Percentiles rank a stretch among this genome's conserved stretches.
Evolutionary conservation across 1,139 yeast genomes (phyloP).

Genomic region (Saccharomyces hybrid): DNA sequence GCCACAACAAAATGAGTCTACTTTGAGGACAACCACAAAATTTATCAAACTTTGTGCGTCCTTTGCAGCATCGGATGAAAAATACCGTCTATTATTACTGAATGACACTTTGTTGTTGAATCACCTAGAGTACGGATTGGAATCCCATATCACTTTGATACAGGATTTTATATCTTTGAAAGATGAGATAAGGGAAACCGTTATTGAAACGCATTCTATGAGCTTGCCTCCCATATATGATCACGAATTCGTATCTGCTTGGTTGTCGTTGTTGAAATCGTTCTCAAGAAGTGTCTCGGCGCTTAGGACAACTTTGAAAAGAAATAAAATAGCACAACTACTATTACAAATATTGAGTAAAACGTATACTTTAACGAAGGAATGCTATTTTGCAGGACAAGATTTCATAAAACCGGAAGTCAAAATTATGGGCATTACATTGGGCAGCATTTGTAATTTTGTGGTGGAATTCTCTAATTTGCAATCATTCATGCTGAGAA

Average conservation of each 20-base stretch:
- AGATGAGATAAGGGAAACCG: conserved; percentile 6
- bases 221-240: conserved; percentile 24
- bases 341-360: conserved; percentile 38
- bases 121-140: conserved; percentile 21
- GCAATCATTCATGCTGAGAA: conserved; percentile 48
- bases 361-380: conserved; percentile 16
- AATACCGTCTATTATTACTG: conserved; percentile 20
- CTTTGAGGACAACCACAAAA: conserved; percentile 15
- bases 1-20: conserved; percentile 14
- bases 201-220: background rate
- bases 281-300: conserved; percentile 67
- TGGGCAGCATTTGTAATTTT: conserved; percentile 69
- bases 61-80: conserved; percentile 26
- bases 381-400: conserved; percentile 26
- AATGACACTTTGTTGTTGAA: conserved; percentile 18
- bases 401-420: conserved; percentile 32
- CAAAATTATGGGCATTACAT: conserved; percentile 43
- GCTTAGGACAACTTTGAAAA: conserved; percentile 60
- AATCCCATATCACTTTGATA: conserved; percentile 18
- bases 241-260: conserved; percentile 19
- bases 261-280: conserved; percentile 48
- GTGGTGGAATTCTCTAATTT: conserved; percentile 76
- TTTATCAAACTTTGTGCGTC: conserved; percentile 25
- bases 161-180: conserved; percentile 16
- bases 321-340: conserved; percentile 45